Conservation (phyloP, 345 rosid genomes). For the Eucalyptus urophylla region DNA sequence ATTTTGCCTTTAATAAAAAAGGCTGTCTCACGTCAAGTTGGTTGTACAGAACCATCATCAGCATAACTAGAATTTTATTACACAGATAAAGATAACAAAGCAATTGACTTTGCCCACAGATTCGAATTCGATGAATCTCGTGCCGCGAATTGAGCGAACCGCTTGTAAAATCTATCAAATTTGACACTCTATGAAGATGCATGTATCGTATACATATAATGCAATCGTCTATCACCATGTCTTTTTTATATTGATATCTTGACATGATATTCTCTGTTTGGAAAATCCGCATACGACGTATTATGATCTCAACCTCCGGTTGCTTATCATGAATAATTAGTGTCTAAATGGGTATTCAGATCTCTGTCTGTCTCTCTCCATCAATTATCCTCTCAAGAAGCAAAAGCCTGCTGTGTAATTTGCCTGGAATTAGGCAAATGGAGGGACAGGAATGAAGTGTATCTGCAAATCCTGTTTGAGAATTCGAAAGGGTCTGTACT, state of each 20-base stretch:
- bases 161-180: not conserved
- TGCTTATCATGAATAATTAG: not conserved
- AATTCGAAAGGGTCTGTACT: not conserved
- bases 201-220: not conserved
- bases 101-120: not conserved
- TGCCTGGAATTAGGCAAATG: not conserved
- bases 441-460: not conserved
- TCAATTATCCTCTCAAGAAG: not conserved
- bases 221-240: not conserved
- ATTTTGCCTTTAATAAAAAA: not conserved
- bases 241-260: not conserved
- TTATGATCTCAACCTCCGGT: not conserved
- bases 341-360: not conserved
- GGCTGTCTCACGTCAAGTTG: not conserved
- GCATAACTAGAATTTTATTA: not conserved
- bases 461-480: not conserved
- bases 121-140: not conserved
- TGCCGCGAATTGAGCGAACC: not conserved
- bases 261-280: not conserved
- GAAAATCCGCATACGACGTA: rapidly evolving
- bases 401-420: not conserved
- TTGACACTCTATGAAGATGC: not conserved
- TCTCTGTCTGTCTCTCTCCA: not conserved
- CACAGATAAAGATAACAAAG: not conserved
- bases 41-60: not conserved